These are phyloP conservation scores for Colletotrichum siamense DNA, from an alignment of 2,329 filamentous ascomycete species.

Conservation along the genomic window DNA sequence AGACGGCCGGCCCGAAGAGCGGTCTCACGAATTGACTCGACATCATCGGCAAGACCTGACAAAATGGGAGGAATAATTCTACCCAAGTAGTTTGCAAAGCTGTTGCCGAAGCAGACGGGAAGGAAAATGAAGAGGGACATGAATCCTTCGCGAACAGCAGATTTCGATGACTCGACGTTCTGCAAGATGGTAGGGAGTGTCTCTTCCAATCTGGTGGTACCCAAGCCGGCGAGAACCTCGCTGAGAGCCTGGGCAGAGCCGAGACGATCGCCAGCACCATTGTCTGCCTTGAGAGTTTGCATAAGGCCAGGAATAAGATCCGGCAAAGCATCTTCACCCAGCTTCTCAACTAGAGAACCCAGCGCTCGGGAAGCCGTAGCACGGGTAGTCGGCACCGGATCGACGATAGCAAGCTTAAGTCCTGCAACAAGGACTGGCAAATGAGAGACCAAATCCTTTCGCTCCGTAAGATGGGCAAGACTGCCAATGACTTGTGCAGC, in stretches of 20 bases:
- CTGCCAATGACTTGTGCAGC: constrained; percentile 97
- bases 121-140: constrained; percentile 99
- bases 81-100: constrained; percentile 93
- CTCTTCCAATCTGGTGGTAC: constrained; percentile 91
- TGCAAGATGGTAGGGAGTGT: constrained; percentile 95
- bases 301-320: constrained; percentile 98
- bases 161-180: constrained; percentile 90
- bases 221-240: constrained; percentile 93
- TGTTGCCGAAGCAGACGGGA: constrained; percentile 98
- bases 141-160: constrained; percentile 94
- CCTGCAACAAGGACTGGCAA: constrained; percentile 91
- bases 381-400: constrained; percentile 94
- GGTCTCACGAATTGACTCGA: constrained; percentile 97
- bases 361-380: constrained; percentile 96
- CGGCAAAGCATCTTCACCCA: constrained; percentile 94
- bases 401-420: constrained; percentile 86
- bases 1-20: constrained; percentile 91
- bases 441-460: constrained; percentile 91
- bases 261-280: constrained; percentile 92
- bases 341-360: constrained; percentile 95
- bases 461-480: constrained; percentile 93
- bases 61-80: constrained; percentile 96
- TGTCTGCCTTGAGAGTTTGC: constrained; percentile 96
- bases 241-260: constrained; percentile 96
- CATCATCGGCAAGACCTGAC: constrained; percentile 90